Evolutionary conservation across 148 eudicot species (phyloP).

Genomic region (Silene latifolia): DNA sequence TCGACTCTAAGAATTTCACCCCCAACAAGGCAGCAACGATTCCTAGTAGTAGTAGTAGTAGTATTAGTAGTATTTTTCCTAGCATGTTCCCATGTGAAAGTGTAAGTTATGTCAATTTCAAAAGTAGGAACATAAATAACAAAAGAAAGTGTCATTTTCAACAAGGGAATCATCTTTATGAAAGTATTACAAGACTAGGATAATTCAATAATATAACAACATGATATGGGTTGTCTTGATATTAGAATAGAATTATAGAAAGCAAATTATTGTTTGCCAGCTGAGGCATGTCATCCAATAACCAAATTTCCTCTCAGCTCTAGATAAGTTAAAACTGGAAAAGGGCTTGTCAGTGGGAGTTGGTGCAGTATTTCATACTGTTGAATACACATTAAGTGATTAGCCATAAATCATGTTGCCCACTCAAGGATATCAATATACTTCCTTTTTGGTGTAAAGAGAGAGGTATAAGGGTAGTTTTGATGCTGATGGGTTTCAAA

Average conservation of each 20-base stretch:
- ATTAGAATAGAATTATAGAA: conserved; percentile 2
- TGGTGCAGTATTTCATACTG: not conserved
- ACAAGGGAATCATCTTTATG: conserved; percentile 21
- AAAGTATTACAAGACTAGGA: conserved; percentile 6
- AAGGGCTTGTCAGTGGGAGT: not conserved
- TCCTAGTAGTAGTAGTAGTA: not conserved
- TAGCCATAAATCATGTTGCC: too few species aligned
- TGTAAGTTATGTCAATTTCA: not conserved
- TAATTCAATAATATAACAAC: conserved; percentile 8
- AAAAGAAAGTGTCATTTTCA: not conserved
- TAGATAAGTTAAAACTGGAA: not conserved
- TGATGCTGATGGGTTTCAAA: too few species aligned
- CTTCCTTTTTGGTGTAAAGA: too few species aligned
- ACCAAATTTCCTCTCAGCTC: not conserved
- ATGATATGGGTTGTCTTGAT: conserved; percentile 17
- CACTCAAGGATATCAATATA: too few species aligned
- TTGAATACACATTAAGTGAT: not conserved
- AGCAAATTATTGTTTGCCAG: not conserved
- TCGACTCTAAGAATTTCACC: too few species aligned
- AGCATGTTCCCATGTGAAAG: not conserved
- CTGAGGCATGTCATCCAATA: conserved; percentile 11
- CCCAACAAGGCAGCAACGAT: not conserved
- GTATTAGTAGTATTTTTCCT: not conserved
- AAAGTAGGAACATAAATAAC: not conserved
- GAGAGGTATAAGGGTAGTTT: too few species aligned